Percentiles rank a stretch among this genome's conserved stretches.
phyloP scores from a whole-genome alignment of 371 early-diverging fungal genomes.

The Polyrhizophydium stewartii region DNA sequence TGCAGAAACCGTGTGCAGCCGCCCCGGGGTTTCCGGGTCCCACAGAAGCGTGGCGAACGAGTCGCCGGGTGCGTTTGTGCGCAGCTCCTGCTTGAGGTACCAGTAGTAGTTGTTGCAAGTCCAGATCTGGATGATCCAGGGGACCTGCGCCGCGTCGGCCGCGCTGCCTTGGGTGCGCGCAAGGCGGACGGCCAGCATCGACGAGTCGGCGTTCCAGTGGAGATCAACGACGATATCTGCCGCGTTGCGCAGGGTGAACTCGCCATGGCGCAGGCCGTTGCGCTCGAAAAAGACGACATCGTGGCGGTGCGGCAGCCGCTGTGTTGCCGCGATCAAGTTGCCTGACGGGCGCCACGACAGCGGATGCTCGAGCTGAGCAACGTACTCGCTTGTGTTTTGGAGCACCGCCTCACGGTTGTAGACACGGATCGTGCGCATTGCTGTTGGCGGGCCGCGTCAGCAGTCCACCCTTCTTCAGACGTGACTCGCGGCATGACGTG shows the following conservation, averaged over 20 bases:
- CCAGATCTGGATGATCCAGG: conserved; percentile 77
- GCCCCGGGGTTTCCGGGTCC: conserved; percentile 59
- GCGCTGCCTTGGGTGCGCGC: conserved; percentile 4
- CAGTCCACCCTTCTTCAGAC: neutral
- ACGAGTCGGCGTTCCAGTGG: conserved; percentile 85
- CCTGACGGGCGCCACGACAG: conserved; percentile 89
- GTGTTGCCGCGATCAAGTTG: conserved; percentile 80
- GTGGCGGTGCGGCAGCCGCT: conserved; percentile 75
- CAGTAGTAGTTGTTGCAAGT: conserved; percentile 90
- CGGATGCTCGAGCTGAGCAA: conserved; percentile 76
- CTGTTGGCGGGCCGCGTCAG: neutral
- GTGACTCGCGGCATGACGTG: conserved; percentile 25
- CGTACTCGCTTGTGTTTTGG: conserved; percentile 76
- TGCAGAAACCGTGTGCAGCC: neutral
- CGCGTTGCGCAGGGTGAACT: conserved; percentile 68
- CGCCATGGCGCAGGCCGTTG: conserved; percentile 93
- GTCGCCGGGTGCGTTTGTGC: conserved; percentile 23
- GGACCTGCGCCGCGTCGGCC: neutral
- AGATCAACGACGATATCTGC: conserved; percentile 46
- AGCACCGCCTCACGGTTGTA: conserved; percentile 83
- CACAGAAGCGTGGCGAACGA: conserved; percentile 52
- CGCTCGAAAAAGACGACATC: conserved; percentile 90
- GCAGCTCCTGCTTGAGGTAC: conserved; percentile 86
- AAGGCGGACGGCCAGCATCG: conserved; percentile 74
- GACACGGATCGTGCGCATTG: conserved; percentile 63